Base-by-base conservation (phyloP, 2,329 filamentous ascomycete genomes). In the Ceratocystis lukuohia region DNA sequence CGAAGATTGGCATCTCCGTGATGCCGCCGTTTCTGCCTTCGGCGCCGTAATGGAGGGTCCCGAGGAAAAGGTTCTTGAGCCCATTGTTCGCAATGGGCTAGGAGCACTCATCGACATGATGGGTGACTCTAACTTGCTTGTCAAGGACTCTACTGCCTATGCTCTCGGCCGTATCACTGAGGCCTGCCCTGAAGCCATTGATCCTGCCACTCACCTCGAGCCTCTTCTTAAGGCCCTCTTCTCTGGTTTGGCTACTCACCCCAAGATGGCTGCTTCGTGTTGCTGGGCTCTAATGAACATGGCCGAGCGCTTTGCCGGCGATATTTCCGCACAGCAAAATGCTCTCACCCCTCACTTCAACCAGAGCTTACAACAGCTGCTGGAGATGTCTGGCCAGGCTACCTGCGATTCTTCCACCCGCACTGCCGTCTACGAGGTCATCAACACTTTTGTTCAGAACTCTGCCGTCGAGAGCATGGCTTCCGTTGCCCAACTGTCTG, bases 221-320 rank as follows among this genome's bases (percentile, higher is more conserved):
- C 85, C 88, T 22, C 81, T 99, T 69, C 93, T 99, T 73, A 84
- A 86, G 66, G 89, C 92, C 50, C 84, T 99, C 8, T 99, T 99
- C 80, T 85, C 87, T 71, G 94, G 93, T 63, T 82, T 99, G 68
- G 85, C 90, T 68, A 93, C 89, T 78, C 94, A 88, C 75, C 88
- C 91, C 68, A 96, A 96, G 84, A 99, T 99, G 87, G 94, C 93
- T 41, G 87, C 91, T 66, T 99, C 94, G 37, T 97, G 94, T 85
- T 99, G 94, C 80, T 96, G 95, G 94, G 92, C 94, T 41, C 79
- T 99, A 71, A 97, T 99, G 90, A 99, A 97, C 78, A 80, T 99
- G 74, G 93, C 94, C 10, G 94, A 99, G 74, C 88, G 92, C 69
- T 99, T 97, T 74, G 89, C 91, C 37, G 91, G 91, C 67, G 92